These are phyloP conservation scores for Boletus vermiculosoides DNA, from an alignment of 768 basidiomycete genomes.

Conservation along the genomic window DNA sequence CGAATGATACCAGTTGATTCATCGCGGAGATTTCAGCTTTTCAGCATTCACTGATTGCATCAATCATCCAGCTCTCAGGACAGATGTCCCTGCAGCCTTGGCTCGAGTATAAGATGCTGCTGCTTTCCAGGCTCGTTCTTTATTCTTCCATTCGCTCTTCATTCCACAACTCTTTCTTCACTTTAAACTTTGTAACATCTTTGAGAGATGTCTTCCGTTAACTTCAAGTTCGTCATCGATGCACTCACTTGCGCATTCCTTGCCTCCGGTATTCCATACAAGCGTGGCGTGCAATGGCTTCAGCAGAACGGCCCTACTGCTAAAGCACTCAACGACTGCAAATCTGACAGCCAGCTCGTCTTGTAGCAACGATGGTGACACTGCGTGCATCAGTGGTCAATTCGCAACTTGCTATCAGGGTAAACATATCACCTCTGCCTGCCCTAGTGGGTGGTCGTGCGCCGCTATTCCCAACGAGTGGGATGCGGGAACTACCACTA, in stretches of 20 bases:
- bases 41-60: too few relatives aligned
- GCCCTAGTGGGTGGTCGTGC: slow-evolving; percentile 18
- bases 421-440: slow-evolving; percentile 10
- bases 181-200: slow-evolving; percentile 7
- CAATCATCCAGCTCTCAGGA: background rate
- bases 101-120: background rate
- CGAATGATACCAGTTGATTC: too few relatives aligned
- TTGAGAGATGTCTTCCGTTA: slow-evolving; percentile 18
- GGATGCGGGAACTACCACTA: slow-evolving; percentile 20
- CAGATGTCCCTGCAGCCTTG: background rate
- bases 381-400: slow-evolving; percentile 17
- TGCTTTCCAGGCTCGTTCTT: background rate
- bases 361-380: slow-evolving; percentile 17
- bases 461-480: slow-evolving; percentile 26
- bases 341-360: slow-evolving; percentile 13
- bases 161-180: background rate
- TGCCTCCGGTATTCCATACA: slow-evolving; percentile 16
- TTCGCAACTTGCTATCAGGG: slow-evolving; percentile 17
- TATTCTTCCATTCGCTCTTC: background rate
- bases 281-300: slow-evolving; percentile 19
- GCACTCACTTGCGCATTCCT: slow-evolving; percentile 17
- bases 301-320: slow-evolving; percentile 29
- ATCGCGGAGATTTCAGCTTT: too few relatives aligned
- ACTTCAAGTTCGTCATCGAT: slow-evolving; percentile 15
- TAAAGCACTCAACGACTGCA: slow-evolving; percentile 20